Base-by-base conservation (phyloP, 345 rosid species). In the Syzygium jambos region DNA sequence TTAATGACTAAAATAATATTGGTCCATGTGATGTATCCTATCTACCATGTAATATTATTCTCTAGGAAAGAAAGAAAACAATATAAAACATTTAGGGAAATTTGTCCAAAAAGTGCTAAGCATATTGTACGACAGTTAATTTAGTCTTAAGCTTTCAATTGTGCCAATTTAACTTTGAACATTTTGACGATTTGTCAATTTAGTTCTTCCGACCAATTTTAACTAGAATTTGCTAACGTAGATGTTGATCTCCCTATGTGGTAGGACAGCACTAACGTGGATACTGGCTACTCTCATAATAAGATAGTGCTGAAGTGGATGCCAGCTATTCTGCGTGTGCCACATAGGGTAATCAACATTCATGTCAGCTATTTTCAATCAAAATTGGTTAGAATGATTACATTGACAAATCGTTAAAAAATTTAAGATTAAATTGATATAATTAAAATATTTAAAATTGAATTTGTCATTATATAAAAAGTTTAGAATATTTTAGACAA, bases 321-420 rank as follows among this genome's bases (percentile, higher is more conserved):
- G 46, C 46, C 1, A 7, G 46, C 46, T 43, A 43, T 6, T 43
- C 46, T 43, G 46, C 46, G 1, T 22, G 30, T 11, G 29, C 1
- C 17, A 4, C 41, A 30, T 65, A 52, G 22, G 17, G 16, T 14
- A 25, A 1, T 11, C 9, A 1, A 5, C 13, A 5, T 65, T 22
- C 12, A 65, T 11, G 0, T 16, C 1, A 16, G 0, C 6, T 1
- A 68, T 30, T 30, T 68, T 4, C 4, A 9, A 6, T 6, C 22
- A 68, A 65, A 68, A 68, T 68, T 19, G 2, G 22, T 9, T 73
- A 38, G 6, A 73, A 38, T 17, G 8, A 19, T 25, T 34, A 38
- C 12, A 21, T 73, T 73, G 3, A 7, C 0, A 11, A 73, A 73
- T 19, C 4, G 1, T 73, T 2, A 43, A 73, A 73, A 73, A 9